Base-by-base conservation (phyloP, 345 rosid species). In the Citrus medica region DNA sequence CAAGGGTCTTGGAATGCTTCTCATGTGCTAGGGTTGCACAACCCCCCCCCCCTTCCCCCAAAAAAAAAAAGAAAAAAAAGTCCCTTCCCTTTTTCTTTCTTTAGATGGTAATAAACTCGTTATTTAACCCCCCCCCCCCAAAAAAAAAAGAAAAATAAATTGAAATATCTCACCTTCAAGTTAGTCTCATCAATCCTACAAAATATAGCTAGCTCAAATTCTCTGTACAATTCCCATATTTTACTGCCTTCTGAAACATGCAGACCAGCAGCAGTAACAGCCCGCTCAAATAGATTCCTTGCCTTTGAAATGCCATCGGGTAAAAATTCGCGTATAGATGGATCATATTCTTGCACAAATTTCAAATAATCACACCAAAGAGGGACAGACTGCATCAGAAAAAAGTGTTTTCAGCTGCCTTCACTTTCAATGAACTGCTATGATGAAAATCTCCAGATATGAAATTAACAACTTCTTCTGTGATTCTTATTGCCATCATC, bases 221-320 rank as follows among this genome's bases (percentile, higher is more conserved):
- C 90, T 81, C 87, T 89, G 76, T 94, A 95, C 25, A 84, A 87
- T 82, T 89, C 95, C 99, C 98, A 95, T 87, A 95, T 89, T 79
- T 84, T 87, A 81, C 81, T 84, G 80, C 99, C 99, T 82, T 92
- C 88, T 72, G 91, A 77, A 82, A 89, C 85, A 82, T 92, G 98
- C 82, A 91, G 82, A 21, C 97, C 99, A 82, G 90, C 91, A 76
- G 97, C 95, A 60, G 93, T 92, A 68, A 92, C 77, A 78, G 99
- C 97, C 42, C 90, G 94, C 84, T 96, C 99, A 81, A 92, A 96
- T 59, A 94, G 86, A 84, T 82, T 86, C 82, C 98, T 90, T 80
- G 91, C 91, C 83, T 87, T 96, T 2, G 89, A 86, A 78, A 94
- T 83, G 40, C 97, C 98, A 75, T 81, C 87, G 73, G 87, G 79